Percentiles rank a stretch among this genome's conserved stretches.
Evolutionary conservation across 2,329 filamentous ascomycete genomes (phyloP).

Genomic region (Beauveria varroae): DNA sequence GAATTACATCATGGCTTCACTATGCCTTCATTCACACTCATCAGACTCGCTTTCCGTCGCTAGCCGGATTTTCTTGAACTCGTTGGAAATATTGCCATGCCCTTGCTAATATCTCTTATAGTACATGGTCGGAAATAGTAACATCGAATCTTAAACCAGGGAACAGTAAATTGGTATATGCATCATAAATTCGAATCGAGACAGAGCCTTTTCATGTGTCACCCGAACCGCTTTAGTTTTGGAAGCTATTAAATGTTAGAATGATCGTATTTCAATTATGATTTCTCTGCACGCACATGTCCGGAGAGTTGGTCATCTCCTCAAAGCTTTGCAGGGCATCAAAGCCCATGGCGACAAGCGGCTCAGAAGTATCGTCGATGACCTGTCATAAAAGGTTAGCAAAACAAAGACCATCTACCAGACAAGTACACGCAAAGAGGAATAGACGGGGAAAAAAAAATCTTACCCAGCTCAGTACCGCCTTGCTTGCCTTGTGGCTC

Average conservation of each 20-base stretch:
- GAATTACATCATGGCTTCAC: constrained; percentile 4
- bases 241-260: constrained; percentile 9
- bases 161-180: not conserved
- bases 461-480: constrained; percentile 75
- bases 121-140: not conserved
- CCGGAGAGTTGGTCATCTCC: constrained; percentile 61
- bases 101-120: not conserved
- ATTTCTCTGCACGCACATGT: constrained; percentile 32
- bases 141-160: not conserved
- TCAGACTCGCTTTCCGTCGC: not conserved
- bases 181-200: not conserved
- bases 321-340: constrained; percentile 73
- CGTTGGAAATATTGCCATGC: not conserved
- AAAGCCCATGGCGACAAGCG: constrained; percentile 73
- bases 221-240: not conserved
- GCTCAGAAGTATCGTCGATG: constrained; percentile 63
- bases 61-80: not conserved
- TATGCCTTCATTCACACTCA: not conserved
- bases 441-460: constrained; percentile 14
- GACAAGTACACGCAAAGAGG: not conserved
- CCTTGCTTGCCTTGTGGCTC: constrained; percentile 63
- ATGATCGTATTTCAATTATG: not conserved
- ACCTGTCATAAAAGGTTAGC: constrained; percentile 40
- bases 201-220: not conserved
- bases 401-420: not conserved